Evolutionary conservation across 768 basidiomycete species (phyloP).

Genomic region (Suillus decipiens): DNA sequence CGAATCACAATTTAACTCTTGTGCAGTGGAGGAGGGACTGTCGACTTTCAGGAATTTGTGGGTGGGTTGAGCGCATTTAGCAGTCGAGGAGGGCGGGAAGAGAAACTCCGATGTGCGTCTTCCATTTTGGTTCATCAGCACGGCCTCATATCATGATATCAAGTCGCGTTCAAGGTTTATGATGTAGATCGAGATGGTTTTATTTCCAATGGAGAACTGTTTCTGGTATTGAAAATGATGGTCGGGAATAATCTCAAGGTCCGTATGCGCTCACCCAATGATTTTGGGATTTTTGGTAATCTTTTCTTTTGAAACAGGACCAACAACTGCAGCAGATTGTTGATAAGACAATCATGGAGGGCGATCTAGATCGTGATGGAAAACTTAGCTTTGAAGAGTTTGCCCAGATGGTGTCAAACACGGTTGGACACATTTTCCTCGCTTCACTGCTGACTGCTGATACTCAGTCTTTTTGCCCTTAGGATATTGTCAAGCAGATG

Average conservation of each 20-base stretch:
- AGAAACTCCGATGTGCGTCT: conserved; percentile 89
- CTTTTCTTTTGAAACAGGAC: conserved; percentile 54
- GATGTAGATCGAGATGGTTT: conserved; percentile 97
- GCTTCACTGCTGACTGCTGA: conserved; percentile 3
- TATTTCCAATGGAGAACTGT: conserved; percentile 98
- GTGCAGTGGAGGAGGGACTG: conserved; percentile 91
- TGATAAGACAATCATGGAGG: conserved; percentile 99
- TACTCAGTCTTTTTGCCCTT: conserved; percentile 16
- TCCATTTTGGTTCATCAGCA: conserved; percentile 11
- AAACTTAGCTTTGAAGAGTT: conserved; percentile 98
- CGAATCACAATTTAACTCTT: conserved; percentile 5
- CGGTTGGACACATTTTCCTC: conserved; percentile 49
- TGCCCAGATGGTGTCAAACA: conserved; percentile 94
- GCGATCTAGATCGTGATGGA: conserved; percentile 96
- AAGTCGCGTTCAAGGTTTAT: conserved; percentile 99
- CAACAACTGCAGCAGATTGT: conserved; percentile 99
- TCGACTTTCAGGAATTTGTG: conserved; percentile 99
- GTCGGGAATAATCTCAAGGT: conserved; percentile 99
- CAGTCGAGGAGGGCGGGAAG: conserved; percentile 93
- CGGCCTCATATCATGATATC: neutral
- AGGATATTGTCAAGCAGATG: conserved; percentile 99
- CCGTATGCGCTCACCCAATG: conserved; percentile 1
- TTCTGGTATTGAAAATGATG: conserved; percentile 99
- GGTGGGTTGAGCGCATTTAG: conserved; percentile 98
- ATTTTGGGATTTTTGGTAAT: too few species aligned